Base-by-base conservation (phyloP, 208 protist genomes). In the Trypanosoma caninum region DNA sequence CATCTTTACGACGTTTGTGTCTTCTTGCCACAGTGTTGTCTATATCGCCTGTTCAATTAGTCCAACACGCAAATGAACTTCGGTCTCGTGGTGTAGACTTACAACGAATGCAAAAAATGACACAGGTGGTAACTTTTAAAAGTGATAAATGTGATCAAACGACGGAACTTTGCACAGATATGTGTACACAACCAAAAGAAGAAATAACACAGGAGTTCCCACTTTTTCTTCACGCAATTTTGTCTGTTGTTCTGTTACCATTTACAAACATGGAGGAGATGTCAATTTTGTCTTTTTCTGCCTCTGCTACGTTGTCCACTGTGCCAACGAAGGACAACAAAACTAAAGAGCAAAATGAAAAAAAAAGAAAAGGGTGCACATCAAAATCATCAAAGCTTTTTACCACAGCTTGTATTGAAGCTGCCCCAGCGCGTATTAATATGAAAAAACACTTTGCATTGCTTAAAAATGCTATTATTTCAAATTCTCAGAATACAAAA, bases 361-460 rank as follows among this genome's bases (percentile, higher is more conserved):
- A 9, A 20, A 22, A n/a, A 7, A 45, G 5, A 6, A 45, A 45
- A 20, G 11, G n/a, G 9, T 9, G 41, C n/a, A 6, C 11, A 7
- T 9, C 5, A 5, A 45, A 45, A 45, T 20, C 14, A 7, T 20
- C 22, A 20, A 22, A 8, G 5, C 5, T 8, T 8, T 6, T 23
- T 8, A 45, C 7, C 4, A 20, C 5, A 7, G 14, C 5, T 45
- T 7, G 41, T 8, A 58, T 8, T n/a, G 4, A 34, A 46, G 53
- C 11, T 22, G 18, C 27, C 2, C 23, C 40, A 13, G 7, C 13
- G 25, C 10, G 34, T 13, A 14, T 48, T 2, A 55, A 55, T 20
- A 55, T 55, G 46, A 25, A 64, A 9, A 18, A 64, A 44, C 58
- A 64, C 30, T 61, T 52, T 51, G 55, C 40, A 3, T 48, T 42